Conservation (phyloP, 1,284 basidiomycete species). For the Flammula alnicola region DNA sequence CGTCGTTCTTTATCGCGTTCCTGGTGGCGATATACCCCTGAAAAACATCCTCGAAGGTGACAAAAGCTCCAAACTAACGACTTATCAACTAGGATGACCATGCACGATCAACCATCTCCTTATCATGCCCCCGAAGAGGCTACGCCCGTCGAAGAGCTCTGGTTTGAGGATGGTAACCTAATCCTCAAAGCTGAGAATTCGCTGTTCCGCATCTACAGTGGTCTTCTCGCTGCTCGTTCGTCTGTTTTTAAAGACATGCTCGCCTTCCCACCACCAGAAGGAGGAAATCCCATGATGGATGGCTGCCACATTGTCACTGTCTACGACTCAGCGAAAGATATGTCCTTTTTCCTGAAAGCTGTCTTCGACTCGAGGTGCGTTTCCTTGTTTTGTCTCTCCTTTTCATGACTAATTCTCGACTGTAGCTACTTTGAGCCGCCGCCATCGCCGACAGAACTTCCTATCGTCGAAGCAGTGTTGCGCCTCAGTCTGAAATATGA, state of each 20-base stretch:
- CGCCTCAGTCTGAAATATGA: constrained; percentile 47
- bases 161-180: constrained; percentile 45
- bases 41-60: neutral
- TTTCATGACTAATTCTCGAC: neutral
- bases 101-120: neutral
- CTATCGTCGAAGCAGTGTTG: constrained; percentile 39
- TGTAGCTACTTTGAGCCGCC: constrained; percentile 39
- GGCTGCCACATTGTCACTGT: constrained; percentile 39
- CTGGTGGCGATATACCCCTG: neutral
- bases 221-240: constrained; percentile 39
- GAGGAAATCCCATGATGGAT: constrained; percentile 32
- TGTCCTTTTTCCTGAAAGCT: constrained; percentile 39
- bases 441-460: constrained; percentile 33
- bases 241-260: constrained; percentile 44
- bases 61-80: too few relatives aligned
- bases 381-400: neutral
- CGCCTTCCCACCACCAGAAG: constrained; percentile 36
- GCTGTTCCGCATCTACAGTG: constrained; percentile 41
- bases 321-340: constrained; percentile 39
- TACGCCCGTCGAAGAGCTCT: constrained; percentile 29
- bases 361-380: constrained; percentile 44
- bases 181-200: constrained; percentile 39
- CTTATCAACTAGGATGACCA: neutral
- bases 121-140: constrained; percentile 4
- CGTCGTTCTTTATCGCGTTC: constrained; percentile 3